phyloP scores from a whole-genome alignment of 345 rosid genomes.

The Limnanthes douglasii region DNA sequence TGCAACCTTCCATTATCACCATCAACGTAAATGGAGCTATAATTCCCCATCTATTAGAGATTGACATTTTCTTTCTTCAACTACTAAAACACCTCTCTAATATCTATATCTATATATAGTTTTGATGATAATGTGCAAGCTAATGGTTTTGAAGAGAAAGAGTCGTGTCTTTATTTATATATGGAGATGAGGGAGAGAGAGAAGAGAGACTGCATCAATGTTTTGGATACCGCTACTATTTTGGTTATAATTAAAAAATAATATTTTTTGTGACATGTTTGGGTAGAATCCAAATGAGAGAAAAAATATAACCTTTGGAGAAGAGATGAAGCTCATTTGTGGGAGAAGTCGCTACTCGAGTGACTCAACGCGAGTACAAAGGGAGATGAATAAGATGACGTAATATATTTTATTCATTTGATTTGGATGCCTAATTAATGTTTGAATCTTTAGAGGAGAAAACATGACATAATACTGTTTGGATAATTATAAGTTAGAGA shows the following conservation, averaged over 20 bases:
- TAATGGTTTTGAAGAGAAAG: not conserved
- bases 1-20: slow-evolving; percentile 65
- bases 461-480: too few relatives aligned
- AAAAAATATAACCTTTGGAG: slow-evolving; percentile 33
- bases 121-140: too few relatives aligned
- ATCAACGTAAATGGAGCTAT: slow-evolving; percentile 33
- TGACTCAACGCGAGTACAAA: slow-evolving; percentile 18
- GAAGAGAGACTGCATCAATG: slow-evolving; percentile 4
- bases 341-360: slow-evolving; percentile 57
- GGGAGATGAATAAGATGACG: too few relatives aligned
- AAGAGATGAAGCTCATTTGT: slow-evolving; percentile 22
- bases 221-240: slow-evolving; percentile 6
- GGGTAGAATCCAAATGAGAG: not conserved
- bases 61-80: slow-evolving; percentile 9
- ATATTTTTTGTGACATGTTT: not conserved
- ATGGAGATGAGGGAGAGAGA: not conserved
- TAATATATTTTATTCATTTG: too few relatives aligned
- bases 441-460: too few relatives aligned
- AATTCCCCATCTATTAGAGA: slow-evolving; percentile 13
- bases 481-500: too few relatives aligned
- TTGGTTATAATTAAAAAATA: slow-evolving; percentile 7
- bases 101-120: slow-evolving; percentile 7
- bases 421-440: too few relatives aligned
- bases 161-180: not conserved
- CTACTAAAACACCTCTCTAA: slow-evolving; percentile 8